Evolutionary conservation across 352 stramenopile species (phyloP).

Genomic region (Pythium dissimile): DNA sequence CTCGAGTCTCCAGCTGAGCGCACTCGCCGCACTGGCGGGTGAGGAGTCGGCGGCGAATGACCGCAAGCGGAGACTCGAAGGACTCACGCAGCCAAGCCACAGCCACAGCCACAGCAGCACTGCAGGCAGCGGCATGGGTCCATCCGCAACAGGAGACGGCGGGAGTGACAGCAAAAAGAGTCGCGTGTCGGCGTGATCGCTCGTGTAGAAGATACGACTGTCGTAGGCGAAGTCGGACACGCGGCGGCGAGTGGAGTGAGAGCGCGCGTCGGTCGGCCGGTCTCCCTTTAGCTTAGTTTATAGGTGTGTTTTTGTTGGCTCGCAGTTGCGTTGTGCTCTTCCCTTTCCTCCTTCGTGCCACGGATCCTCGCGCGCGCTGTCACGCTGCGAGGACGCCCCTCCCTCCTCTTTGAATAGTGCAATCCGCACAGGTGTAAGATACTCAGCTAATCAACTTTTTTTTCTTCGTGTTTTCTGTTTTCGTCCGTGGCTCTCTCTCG

Average conservation of each 20-base stretch:
- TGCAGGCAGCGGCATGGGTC: not conserved
- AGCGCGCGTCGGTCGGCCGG: not conserved
- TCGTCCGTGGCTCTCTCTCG: not conserved
- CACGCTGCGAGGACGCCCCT: too few relatives aligned
- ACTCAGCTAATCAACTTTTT: conserved; percentile 1
- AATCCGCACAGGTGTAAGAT: conserved; percentile 14
- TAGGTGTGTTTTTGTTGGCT: conserved; percentile 14
- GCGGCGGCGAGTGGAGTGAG: too few relatives aligned
- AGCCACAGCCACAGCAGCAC: conserved; percentile 7
- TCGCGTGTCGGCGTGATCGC: conserved; percentile 17
- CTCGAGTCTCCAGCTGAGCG: conserved; percentile 65
- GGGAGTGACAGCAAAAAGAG: conserved; percentile 14
- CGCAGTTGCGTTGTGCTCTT: not conserved
- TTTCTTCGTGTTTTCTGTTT: not conserved
- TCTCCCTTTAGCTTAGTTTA: not conserved
- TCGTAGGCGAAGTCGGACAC: not conserved
- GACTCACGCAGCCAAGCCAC: too few relatives aligned
- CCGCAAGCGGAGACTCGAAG: conserved; percentile 58
- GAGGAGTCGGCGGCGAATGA: conserved; percentile 61
- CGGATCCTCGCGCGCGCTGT: too few relatives aligned
- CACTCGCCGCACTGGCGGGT: conserved; percentile 55
- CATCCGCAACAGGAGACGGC: not conserved
- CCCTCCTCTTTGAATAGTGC: too few relatives aligned
- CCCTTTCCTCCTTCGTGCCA: too few relatives aligned
- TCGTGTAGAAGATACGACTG: conserved; percentile 7